phyloP scores from a whole-genome alignment of 2,329 filamentous ascomycete genomes.

The Aureobasidium pullulans region DNA sequence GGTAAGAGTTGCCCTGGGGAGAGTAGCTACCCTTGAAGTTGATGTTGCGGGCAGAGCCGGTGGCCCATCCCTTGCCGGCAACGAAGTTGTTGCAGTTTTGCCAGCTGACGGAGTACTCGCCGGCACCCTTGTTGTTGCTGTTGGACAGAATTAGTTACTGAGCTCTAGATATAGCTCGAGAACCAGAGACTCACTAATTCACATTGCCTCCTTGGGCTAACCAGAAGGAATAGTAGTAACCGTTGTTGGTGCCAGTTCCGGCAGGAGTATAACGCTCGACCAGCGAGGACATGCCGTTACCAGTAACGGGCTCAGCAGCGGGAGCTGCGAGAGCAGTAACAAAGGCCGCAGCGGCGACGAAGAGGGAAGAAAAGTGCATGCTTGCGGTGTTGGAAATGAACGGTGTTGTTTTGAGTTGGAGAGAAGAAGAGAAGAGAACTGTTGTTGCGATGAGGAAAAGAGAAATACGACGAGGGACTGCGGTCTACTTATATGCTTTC shows the following conservation, averaged over 20 bases:
- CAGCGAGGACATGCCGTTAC: slow-evolving; percentile 21
- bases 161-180: too few species aligned
- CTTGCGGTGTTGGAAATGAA: neutral
- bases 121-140: slow-evolving; percentile 43
- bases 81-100: slow-evolving; percentile 45
- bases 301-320: slow-evolving; percentile 26
- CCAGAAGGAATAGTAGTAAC: slow-evolving; percentile 57
- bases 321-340: slow-evolving; percentile 31
- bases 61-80: slow-evolving; percentile 53
- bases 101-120: slow-evolving; percentile 43
- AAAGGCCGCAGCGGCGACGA: slow-evolving; percentile 34
- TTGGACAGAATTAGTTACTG: too few species aligned
- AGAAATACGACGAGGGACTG: neutral
- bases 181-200: slow-evolving; percentile 31
- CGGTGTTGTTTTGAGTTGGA: neutral
- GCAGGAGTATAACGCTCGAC: slow-evolving; percentile 31
- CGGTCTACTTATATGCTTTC: neutral
- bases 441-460: neutral
- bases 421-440: neutral
- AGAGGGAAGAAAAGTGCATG: slow-evolving; percentile 4
- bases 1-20: slow-evolving; percentile 46
- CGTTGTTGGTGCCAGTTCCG: slow-evolving; percentile 46
- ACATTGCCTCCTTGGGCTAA: slow-evolving; percentile 45
- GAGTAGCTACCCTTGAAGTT: slow-evolving; percentile 43
- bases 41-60: slow-evolving; percentile 44